Evolutionary conservation across 768 basidiomycete species (phyloP).

Genomic region (Mycena polygramma): DNA sequence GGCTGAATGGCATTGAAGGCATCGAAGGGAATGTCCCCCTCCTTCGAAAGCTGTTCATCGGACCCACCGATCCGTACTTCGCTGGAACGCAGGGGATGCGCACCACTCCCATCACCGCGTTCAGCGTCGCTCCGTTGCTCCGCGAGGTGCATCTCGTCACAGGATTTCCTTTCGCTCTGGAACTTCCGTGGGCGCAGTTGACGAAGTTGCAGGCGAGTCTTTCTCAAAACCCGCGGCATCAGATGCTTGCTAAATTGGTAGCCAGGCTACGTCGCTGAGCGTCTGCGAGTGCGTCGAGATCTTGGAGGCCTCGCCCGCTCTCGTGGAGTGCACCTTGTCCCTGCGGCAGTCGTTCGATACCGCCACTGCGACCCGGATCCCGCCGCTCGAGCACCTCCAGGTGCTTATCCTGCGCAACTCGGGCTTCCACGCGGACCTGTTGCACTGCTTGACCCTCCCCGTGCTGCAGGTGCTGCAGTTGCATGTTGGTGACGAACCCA

Average conservation of each 20-base stretch:
- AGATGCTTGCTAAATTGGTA: too few relatives aligned
- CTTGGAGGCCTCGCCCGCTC: slow-evolving; percentile 24
- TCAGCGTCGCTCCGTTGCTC: slow-evolving; percentile 25
- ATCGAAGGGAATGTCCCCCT: slow-evolving; percentile 18
- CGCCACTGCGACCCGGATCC: slow-evolving; percentile 11
- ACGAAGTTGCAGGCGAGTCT: slow-evolving; percentile 13
- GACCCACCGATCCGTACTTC: slow-evolving; percentile 23
- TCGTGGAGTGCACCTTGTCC: slow-evolving; percentile 27
- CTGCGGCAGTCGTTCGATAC: slow-evolving; percentile 31
- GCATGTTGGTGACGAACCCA: slow-evolving; percentile 17
- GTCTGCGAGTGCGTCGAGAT: slow-evolving; percentile 32
- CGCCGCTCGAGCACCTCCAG: slow-evolving; percentile 27
- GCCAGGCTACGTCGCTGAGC: slow-evolving; percentile 27
- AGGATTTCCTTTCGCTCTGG: slow-evolving; percentile 29
- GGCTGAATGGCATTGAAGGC: slow-evolving; percentile 23
- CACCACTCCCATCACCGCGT: slow-evolving; percentile 26
- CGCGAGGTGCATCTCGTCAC: slow-evolving; percentile 34
- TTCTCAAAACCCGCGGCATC: too few relatives aligned
- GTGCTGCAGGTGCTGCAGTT: slow-evolving; percentile 30
- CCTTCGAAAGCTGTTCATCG: slow-evolving; percentile 27
- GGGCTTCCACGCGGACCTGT: slow-evolving; percentile 29
- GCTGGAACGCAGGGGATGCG: slow-evolving; percentile 27
- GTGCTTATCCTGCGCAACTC: slow-evolving; percentile 22
- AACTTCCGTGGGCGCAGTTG: slow-evolving; percentile 29
- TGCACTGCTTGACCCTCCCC: slow-evolving; percentile 30